phyloP scores from a whole-genome alignment of 306 rosid species.

The Trichosanthes truncata region DNA sequence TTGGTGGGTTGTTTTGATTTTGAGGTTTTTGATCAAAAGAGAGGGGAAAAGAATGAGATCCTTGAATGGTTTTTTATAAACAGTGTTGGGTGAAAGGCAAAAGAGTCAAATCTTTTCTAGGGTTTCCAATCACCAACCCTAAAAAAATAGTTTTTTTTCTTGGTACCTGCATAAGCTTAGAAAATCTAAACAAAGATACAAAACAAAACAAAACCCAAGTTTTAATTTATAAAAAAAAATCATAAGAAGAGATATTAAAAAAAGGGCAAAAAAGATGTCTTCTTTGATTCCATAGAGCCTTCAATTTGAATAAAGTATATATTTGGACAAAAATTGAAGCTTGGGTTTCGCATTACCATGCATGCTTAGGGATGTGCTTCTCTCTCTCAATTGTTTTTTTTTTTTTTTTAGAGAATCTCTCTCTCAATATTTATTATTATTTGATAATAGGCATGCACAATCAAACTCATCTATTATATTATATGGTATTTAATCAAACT shows the following conservation, averaged over 20 bases:
- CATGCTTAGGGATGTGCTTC: conserved; percentile 3
- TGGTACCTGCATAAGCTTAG: background rate
- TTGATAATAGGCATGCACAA: background rate
- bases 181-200: background rate
- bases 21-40: background rate
- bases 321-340: conserved; percentile 1
- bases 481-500: background rate
- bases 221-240: background rate
- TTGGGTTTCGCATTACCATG: conserved; percentile 8
- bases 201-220: conserved; percentile 6
- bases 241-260: background rate
- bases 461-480: background rate
- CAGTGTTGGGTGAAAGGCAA: background rate
- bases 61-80: conserved; percentile 8
- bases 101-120: conserved; percentile 15
- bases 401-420: background rate
- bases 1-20: background rate
- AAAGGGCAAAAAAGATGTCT: background rate
- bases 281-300: conserved; percentile 2
- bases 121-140: conserved; percentile 11
- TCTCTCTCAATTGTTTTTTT: background rate
- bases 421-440: background rate
- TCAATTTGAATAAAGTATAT: background rate
- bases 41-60: conserved; percentile 7
- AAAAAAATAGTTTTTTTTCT: background rate